Evolutionary conservation across 306 rosid genomes (phyloP).

Genomic region (Dalbergia cochinchinensis): DNA sequence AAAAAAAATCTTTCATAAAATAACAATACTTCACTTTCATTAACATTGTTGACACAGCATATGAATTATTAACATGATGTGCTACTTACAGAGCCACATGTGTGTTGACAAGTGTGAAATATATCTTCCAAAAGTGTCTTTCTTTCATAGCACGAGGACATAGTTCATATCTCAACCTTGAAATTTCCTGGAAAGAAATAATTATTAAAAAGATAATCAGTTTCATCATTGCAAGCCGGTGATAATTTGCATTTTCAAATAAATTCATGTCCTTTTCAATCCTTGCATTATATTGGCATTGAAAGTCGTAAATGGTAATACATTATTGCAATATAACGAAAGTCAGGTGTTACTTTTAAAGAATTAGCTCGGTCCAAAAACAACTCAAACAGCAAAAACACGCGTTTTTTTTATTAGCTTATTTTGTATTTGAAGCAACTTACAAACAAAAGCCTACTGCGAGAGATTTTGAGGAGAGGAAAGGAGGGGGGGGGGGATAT

Average conservation of each 20-base stretch:
- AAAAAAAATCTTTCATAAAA: constrained; percentile 28
- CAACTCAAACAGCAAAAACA: not conserved
- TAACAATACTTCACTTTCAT: constrained; percentile 1
- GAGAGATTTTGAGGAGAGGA: not conserved
- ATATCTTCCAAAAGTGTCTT: constrained; percentile 89
- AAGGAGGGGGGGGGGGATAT: not conserved
- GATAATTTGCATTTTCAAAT: constrained; percentile 29
- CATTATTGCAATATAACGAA: constrained; percentile 5
- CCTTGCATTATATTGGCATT: constrained; percentile 8
- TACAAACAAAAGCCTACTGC: not conserved
- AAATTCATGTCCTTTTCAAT: constrained; percentile 2
- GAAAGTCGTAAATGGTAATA: constrained; percentile 14
- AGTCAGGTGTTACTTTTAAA: not conserved
- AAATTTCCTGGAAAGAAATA: constrained; percentile 79
- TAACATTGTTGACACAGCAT: constrained; percentile 13
- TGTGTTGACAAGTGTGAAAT: constrained; percentile 91
- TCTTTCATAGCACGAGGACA: constrained; percentile 94
- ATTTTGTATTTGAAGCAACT: not conserved
- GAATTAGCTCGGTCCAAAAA: constrained; percentile 26
- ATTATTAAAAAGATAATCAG: constrained; percentile 13
- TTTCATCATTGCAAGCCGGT: not conserved
- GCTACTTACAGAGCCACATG: constrained; percentile 97
- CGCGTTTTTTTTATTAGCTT: not conserved
- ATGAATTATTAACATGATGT: constrained; percentile 33
- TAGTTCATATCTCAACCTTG: constrained; percentile 92